Percentiles rank a stretch among this genome's conserved stretches.
Conservation (phyloP, 352 stramenopile genomes). For the Hyaloperonospora brassicae region DNA sequence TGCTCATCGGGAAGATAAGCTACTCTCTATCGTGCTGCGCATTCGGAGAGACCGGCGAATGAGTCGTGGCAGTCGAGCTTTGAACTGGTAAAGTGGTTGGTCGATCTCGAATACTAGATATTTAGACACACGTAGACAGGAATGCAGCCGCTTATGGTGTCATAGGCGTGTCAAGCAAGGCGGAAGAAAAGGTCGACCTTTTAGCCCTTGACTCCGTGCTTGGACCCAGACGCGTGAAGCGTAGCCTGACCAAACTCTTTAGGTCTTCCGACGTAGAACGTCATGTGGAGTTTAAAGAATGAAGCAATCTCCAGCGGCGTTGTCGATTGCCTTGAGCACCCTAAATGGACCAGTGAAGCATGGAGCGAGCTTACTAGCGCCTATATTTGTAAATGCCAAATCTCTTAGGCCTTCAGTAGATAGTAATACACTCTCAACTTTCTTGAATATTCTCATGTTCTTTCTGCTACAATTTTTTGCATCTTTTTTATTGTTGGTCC, state of each 20-base stretch:
- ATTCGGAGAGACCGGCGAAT: too few species aligned
- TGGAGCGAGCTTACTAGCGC: background rate
- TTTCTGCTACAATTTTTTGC: constrained; percentile 1
- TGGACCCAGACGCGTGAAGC: background rate
- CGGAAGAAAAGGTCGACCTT: too few species aligned
- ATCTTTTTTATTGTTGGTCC: background rate
- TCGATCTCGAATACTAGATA: too few species aligned
- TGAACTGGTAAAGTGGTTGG: too few species aligned
- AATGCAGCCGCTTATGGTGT: too few species aligned
- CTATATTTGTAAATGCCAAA: background rate
- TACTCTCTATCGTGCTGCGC: too few species aligned
- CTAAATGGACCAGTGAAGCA: constrained; percentile 1
- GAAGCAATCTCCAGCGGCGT: constrained; percentile 2
- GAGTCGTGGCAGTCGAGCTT: too few species aligned
- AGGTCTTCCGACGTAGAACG: background rate
- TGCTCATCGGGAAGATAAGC: too few species aligned
- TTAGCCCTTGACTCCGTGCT: too few species aligned
- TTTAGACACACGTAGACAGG: too few species aligned
- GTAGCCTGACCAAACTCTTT: background rate
- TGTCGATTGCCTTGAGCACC: background rate
- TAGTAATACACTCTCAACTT: background rate
- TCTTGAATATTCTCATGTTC: background rate
- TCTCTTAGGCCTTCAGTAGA: background rate
- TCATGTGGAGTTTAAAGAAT: background rate
- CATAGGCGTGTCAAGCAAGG: too few species aligned